Base-by-base conservation (phyloP, 116 monocot genomes). In the Cymodocea nodosa region DNA sequence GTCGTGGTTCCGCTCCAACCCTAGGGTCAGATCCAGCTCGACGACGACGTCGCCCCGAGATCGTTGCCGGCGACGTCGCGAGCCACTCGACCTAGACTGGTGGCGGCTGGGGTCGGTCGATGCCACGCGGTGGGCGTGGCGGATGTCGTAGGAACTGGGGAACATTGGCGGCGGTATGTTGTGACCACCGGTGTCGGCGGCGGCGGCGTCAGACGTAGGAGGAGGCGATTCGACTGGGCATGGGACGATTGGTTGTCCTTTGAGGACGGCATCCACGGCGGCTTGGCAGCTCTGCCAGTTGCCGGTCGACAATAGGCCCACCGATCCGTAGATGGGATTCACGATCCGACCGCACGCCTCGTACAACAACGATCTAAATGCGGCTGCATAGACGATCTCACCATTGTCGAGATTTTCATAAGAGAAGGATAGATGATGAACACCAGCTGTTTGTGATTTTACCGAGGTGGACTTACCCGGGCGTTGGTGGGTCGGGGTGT, bases 341-440 rank as follows among this genome's bases (percentile, higher is more conserved):
- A 83, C 76, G 50, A 83, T 75, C 50, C 83, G 56, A 12, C 79
- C 79, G 37, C 83, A 83, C 13, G 83, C 79, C 62, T 83, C 83
- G 56, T 83, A 79, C 25, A 83, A 39, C 51, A 83, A 51, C 15
- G 83, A 83, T 20, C 83, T 67, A 15, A 83, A 83, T 15, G 79
- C 68, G 14, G 72, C 83, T 83, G 79, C 50, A 52, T 53, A 8
- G 4, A 35, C n/a, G n/a, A n/a, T n/a, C n/a, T n/a, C n/a, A n/a
- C n/a, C n/a, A n/a, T n/a, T n/a, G n/a, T n/a, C n/a, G n/a, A n/a
- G n/a, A n/a, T n/a, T n/a, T n/a, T n/a, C n/a, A n/a, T n/a, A n/a
- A n/a, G n/a, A n/a, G n/a, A n/a, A n/a, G n/a, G n/a, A n/a, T n/a
- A n/a, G n/a, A n/a, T n/a, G n/a, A n/a, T n/a, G n/a, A n/a, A n/a